phyloP scores from a whole-genome alignment of 106 monocot genomes.

The Dendrobium officinale region DNA sequence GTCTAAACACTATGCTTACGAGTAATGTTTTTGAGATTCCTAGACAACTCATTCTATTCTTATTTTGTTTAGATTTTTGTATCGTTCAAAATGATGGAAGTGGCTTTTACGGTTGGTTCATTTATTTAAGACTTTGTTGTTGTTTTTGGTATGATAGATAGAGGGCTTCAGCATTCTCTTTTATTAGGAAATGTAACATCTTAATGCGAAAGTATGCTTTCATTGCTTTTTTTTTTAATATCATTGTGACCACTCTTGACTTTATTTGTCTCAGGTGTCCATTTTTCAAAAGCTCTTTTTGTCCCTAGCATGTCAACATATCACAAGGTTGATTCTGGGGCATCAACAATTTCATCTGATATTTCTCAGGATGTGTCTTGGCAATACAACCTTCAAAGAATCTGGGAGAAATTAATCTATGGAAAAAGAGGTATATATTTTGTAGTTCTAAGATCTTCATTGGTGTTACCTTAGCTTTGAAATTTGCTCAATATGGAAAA shows the following conservation, averaged over 20 bases:
- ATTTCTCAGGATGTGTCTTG: slow-evolving; percentile 50
- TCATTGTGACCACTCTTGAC: not conserved
- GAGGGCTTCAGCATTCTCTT: no score
- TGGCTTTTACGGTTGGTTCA: not conserved
- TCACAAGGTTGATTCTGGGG: slow-evolving; percentile 41
- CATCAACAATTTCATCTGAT: slow-evolving; percentile 32
- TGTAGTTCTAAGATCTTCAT: not conserved
- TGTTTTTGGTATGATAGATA: not conserved
- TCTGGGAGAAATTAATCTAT: slow-evolving; percentile 66
- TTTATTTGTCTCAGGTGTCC: slow-evolving; percentile 35
- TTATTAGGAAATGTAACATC: not conserved
- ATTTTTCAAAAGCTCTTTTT: slow-evolving; percentile 78
- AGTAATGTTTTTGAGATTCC: no score
- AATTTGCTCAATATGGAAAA: not conserved
- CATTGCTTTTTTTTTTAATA: not conserved
- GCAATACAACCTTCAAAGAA: slow-evolving; percentile 56
- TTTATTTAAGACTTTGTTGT: not conserved
- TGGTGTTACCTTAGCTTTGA: not conserved
- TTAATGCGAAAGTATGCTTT: not conserved
- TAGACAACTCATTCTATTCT: no score
- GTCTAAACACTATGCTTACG: no score
- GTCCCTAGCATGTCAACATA: slow-evolving; percentile 58
- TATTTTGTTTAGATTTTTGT: no score
- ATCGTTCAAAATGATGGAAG: no score
- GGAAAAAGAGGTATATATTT: slow-evolving; percentile 33